Evolutionary conservation across 495 filamentous ascomycete genomes (phyloP).

Genomic region (Xanthoparmelia taractica): DNA sequence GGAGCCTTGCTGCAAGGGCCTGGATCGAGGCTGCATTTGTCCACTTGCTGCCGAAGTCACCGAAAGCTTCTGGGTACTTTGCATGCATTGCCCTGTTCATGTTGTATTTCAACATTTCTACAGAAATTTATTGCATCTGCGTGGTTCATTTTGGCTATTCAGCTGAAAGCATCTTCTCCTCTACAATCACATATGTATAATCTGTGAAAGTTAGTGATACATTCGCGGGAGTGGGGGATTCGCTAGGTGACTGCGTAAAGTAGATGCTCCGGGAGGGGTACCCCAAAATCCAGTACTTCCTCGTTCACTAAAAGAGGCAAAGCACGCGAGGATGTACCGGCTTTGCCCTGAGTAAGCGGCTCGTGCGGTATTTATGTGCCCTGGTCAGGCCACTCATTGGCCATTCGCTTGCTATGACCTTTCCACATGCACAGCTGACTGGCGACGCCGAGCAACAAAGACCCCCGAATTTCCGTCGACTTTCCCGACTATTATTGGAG

Average conservation of each 20-base stretch:
- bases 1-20: slow-evolving; percentile 2
- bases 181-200: neutral
- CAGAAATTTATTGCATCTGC: neutral
- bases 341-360: neutral
- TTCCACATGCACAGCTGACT: neutral
- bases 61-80: neutral
- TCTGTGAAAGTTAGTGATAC: neutral
- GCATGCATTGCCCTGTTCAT: too few relatives aligned
- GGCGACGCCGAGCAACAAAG: too few relatives aligned
- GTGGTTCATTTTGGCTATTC: neutral
- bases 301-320: neutral
- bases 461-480: neutral
- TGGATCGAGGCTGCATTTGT: neutral
- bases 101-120: too few relatives aligned
- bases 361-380: slow-evolving; percentile 6
- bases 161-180: neutral
- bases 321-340: slow-evolving; percentile 1
- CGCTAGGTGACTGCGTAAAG: neutral
- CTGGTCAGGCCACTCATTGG: neutral
- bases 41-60: neutral
- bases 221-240: neutral
- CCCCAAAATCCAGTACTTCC: neutral
- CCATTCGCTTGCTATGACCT: neutral
- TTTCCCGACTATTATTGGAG: neutral
- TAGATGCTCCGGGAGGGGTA: neutral